Evolutionary conservation across 306 rosid species (phyloP).

Genomic region (Cucumis hystrix): DNA sequence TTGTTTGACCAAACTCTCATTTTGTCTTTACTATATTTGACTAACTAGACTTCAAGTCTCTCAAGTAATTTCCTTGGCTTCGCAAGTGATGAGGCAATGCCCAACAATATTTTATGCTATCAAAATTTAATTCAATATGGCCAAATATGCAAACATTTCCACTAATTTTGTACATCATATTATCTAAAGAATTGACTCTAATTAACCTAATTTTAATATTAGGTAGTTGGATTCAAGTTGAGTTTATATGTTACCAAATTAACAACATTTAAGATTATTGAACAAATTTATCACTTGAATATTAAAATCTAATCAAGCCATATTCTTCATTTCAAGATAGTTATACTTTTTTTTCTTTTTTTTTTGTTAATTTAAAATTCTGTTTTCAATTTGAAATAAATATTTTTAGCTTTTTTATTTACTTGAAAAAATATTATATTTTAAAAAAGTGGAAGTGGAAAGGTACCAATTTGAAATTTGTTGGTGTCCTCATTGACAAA

Average conservation of each 20-base stretch:
- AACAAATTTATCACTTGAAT: not conserved
- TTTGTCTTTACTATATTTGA: not conserved
- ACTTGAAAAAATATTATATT: too few relatives aligned
- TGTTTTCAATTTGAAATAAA: too few relatives aligned
- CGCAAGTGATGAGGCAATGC: not conserved
- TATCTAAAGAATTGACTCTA: not conserved
- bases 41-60: not conserved
- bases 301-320: too few relatives aligned
- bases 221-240: not conserved
- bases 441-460: not conserved
- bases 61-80: not conserved
- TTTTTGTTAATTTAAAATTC: too few relatives aligned
- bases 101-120: not conserved
- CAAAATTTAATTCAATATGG: too few relatives aligned
- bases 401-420: too few relatives aligned
- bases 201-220: not conserved
- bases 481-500: not conserved
- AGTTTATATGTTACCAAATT: not conserved
- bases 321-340: too few relatives aligned
- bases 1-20: not conserved
- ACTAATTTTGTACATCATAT: too few relatives aligned
- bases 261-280: not conserved
- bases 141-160: too few relatives aligned
- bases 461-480: not conserved
- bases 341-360: too few relatives aligned